phyloP scores from a whole-genome alignment of 768 basidiomycete genomes.

The Trametes punicea region DNA sequence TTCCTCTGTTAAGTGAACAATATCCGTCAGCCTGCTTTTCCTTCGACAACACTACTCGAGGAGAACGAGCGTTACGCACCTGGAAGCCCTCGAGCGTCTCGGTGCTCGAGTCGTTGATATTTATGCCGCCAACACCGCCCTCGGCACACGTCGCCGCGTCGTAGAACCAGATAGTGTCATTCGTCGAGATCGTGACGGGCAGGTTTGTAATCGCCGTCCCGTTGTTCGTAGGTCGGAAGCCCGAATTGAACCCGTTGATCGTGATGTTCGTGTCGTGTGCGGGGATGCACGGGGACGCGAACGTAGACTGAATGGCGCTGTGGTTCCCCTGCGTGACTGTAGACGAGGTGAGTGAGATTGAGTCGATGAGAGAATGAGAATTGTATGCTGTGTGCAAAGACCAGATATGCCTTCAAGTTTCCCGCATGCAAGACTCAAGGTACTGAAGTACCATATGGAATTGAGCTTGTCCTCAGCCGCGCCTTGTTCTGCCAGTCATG shows the following conservation, averaged over 20 bases:
- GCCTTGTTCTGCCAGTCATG: too few relatives aligned
- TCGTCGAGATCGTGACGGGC: conserved; percentile 41
- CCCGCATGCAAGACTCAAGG: too few relatives aligned
- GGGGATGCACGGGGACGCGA: conserved; percentile 51
- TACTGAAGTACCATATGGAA: too few relatives aligned
- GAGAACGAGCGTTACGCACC: conserved; percentile 12
- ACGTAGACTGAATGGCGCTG: conserved; percentile 56
- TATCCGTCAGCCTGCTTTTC: neutral
- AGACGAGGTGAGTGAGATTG: neutral
- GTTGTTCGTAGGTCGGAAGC: conserved; percentile 47
- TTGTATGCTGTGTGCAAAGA: too few relatives aligned
- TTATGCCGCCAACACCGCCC: conserved; percentile 63
- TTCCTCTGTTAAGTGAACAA: conserved; percentile 42
- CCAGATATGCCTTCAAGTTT: too few relatives aligned
- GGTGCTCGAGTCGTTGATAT: conserved; percentile 43
- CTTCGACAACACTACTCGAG: neutral
- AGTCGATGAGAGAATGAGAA: neutral
- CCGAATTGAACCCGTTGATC: conserved; percentile 59
- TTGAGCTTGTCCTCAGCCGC: too few relatives aligned
- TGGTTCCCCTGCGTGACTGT: conserved; percentile 52
- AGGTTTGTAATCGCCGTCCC: conserved; percentile 43
- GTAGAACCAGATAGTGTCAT: conserved; percentile 58
- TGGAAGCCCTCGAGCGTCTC: conserved; percentile 41
- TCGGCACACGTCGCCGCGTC: conserved; percentile 51
- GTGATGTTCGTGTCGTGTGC: conserved; percentile 44